Conservation (phyloP, 2,329 filamentous ascomycete species). For the Alternaria triticimaculans region DNA sequence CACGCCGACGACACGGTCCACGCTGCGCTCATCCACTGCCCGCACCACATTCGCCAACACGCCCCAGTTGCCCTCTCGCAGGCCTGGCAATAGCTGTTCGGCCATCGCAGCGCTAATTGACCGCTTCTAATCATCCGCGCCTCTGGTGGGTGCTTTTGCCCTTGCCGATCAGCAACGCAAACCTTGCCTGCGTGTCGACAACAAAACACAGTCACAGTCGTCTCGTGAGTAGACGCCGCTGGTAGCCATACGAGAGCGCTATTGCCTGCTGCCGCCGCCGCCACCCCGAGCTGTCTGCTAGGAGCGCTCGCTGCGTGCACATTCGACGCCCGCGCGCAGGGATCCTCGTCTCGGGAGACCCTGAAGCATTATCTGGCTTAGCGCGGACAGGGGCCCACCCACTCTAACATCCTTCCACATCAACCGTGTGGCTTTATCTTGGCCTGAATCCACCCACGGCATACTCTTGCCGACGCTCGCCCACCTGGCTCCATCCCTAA, state of each 20-base stretch:
- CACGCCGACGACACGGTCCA: background rate
- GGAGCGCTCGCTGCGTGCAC: background rate
- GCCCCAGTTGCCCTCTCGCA: background rate
- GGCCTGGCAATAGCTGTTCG: slow-evolving; percentile 4
- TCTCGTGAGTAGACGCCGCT: background rate
- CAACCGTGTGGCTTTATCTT: slow-evolving; percentile 22
- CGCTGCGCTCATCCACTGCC: background rate
- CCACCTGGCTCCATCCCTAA: slow-evolving; percentile 19
- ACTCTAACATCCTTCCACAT: slow-evolving; percentile 31
- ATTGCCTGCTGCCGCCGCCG: slow-evolving; percentile 10
- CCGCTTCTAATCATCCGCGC: slow-evolving; percentile 15
- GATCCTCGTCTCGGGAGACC: slow-evolving; percentile 14
- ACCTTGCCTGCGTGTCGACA: background rate
- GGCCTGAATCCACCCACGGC: slow-evolving; percentile 22
- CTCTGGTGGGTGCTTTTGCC: slow-evolving; percentile 7
- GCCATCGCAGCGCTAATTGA: slow-evolving; percentile 17
- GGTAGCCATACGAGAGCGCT: background rate
- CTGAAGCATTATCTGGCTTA: slow-evolving; percentile 13
- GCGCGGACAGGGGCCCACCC: slow-evolving; percentile 11
- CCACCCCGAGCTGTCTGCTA: slow-evolving; percentile 3
- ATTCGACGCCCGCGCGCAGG: slow-evolving; percentile 21
- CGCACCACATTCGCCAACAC: background rate
- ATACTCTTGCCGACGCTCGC: slow-evolving; percentile 28
- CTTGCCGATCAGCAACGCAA: slow-evolving; percentile 2
- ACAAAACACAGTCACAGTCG: background rate